Percentiles rank a stretch among this genome's conserved stretches.
Conservation (phyloP, 345 rosid species). For the Salix purpurea region DNA sequence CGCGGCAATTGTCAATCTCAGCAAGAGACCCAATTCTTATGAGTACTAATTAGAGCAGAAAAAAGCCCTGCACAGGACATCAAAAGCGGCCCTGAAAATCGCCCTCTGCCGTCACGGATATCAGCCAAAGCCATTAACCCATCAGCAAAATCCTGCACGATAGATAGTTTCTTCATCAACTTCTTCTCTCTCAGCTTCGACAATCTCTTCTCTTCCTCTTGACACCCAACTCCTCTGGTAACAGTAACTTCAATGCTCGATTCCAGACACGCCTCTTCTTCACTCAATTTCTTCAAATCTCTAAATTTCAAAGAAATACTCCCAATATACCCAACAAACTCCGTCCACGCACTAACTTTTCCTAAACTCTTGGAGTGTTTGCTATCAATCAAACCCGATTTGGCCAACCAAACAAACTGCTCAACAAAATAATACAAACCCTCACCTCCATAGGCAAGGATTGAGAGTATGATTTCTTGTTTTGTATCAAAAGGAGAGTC, state of each 20-base stretch:
- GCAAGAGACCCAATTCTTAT: constrained; percentile 87
- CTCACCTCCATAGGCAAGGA: constrained; percentile 78
- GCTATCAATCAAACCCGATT: constrained; percentile 71
- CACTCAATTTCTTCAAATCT: constrained; percentile 56
- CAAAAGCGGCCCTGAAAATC: constrained; percentile 47
- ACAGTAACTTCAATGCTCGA: constrained; percentile 48
- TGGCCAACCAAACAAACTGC: constrained; percentile 79
- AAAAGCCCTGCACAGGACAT: constrained; percentile 70
- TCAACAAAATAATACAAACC: constrained; percentile 78
- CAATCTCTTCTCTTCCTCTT: constrained; percentile 48
- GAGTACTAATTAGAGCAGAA: constrained; percentile 83
- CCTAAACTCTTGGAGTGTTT: constrained; percentile 47
- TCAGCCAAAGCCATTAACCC: constrained; percentile 78
- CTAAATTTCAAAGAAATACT: constrained; percentile 61
- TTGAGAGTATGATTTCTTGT: constrained; percentile 37
- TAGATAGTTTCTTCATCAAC: constrained; percentile 64
- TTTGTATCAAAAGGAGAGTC: constrained; percentile 43
- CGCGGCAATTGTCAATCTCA: constrained; percentile 19
- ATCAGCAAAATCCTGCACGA: constrained; percentile 81
- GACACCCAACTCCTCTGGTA: constrained; percentile 40
- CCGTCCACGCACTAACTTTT: constrained; percentile 74
- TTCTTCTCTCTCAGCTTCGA: constrained; percentile 64
- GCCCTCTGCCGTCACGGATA: constrained; percentile 62
- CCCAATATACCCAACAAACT: constrained; percentile 69
- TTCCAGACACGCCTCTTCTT: constrained; percentile 48